Evolutionary conservation across 352 stramenopile genomes (phyloP).

Genomic region (Pythium pectinolyticum): DNA sequence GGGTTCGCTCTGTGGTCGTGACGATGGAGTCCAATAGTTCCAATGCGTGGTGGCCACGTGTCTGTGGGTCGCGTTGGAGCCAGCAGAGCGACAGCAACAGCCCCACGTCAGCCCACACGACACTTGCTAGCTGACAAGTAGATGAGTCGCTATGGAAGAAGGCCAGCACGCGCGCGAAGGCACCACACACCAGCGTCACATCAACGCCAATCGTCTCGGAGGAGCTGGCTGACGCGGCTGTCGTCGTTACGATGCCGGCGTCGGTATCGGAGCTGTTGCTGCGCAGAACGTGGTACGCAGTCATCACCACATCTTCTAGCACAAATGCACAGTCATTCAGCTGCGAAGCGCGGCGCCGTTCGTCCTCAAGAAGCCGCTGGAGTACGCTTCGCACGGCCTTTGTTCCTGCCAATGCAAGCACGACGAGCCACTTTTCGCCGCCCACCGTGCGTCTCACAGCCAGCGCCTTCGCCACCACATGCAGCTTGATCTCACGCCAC

Average conservation of each 20-base stretch:
- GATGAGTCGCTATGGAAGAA: not conserved
- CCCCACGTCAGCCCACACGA: constrained; percentile 26
- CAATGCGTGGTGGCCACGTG: constrained; percentile 18
- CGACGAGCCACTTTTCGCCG: constrained; percentile 1
- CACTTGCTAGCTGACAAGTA: not conserved
- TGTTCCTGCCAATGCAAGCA: not conserved
- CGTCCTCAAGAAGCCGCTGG: not conserved
- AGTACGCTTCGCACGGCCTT: constrained; percentile 1
- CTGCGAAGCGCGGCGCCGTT: not conserved
- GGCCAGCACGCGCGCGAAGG: constrained; percentile 27
- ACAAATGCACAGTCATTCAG: constrained; percentile 8
- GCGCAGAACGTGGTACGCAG: not conserved
- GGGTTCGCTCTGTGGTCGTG: constrained; percentile 9
- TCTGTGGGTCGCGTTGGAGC: constrained; percentile 31
- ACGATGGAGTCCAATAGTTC: constrained; percentile 30
- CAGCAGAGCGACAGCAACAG: constrained; percentile 37
- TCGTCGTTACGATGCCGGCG: not conserved
- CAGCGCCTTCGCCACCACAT: constrained; percentile 3
- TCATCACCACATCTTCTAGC: constrained; percentile 18
- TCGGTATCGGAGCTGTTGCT: not conserved
- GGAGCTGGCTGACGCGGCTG: not conserved
- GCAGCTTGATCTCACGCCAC: constrained; percentile 11
- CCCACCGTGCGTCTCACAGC: not conserved
- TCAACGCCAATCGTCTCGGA: constrained; percentile 1
- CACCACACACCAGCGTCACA: constrained; percentile 18